These are phyloP conservation scores for Colletotrichum sp. DNA, from an alignment of 2,329 filamentous ascomycete species.

Conservation along the genomic window DNA sequence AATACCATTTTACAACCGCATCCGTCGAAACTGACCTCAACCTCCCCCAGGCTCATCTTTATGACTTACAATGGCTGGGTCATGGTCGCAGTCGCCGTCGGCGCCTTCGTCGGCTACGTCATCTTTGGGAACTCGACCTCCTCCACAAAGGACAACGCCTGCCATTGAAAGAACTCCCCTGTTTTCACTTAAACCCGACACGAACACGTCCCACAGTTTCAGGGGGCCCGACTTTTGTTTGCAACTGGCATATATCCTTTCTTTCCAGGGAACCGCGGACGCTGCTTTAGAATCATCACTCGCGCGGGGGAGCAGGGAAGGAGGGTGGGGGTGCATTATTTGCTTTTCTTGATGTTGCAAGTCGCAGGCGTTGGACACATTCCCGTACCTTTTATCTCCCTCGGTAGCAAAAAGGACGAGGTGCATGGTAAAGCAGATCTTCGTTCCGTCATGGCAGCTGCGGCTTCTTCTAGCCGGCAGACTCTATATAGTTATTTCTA, in stretches of 20 bases:
- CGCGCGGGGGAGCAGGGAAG: not conserved
- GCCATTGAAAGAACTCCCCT: constrained; percentile 69
- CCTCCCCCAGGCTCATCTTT: constrained; percentile 80
- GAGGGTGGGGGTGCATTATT: not conserved
- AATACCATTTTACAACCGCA: not conserved
- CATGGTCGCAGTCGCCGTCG: constrained; percentile 89
- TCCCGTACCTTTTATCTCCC: not conserved
- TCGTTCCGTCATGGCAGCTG: constrained; percentile 11
- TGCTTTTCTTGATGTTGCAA: not conserved
- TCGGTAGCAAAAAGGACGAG: not conserved
- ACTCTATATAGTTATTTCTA: not conserved
- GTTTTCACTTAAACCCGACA: not conserved
- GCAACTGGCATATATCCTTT: not conserved
- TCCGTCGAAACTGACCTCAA: not conserved
- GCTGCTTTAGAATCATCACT: not conserved
- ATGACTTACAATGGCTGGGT: constrained; percentile 99
- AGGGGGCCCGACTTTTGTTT: not conserved
- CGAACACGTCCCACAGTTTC: not conserved
- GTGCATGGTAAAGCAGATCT: not conserved
- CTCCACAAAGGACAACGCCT: constrained; percentile 85
- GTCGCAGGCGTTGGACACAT: not conserved
- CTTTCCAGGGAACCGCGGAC: not conserved
- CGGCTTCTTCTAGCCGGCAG: not conserved
- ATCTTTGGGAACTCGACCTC: constrained; percentile 75
- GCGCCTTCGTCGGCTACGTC: constrained; percentile 88